A percentile compares a stretch with the other conserved stretches of the same genome.
These are phyloP conservation scores for Inga leiocalycina DNA, from an alignment of 306 rosid genomes.

Conservation along the genomic window DNA sequence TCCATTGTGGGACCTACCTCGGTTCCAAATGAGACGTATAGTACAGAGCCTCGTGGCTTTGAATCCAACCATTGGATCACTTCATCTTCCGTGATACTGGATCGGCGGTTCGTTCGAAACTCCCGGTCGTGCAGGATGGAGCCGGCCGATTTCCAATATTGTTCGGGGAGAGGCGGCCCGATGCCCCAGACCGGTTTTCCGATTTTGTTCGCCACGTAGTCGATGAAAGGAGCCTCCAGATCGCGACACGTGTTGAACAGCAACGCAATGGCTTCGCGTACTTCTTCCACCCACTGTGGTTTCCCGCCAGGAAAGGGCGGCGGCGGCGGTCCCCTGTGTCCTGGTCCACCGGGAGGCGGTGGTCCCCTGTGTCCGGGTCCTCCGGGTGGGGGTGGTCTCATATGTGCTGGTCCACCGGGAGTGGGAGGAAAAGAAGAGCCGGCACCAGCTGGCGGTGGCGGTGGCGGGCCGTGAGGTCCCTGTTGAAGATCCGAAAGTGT, in stretches of 20 bases:
- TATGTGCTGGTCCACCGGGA: background rate
- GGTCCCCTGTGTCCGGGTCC: background rate
- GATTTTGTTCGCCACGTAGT: constrained; percentile 35
- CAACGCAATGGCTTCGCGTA: constrained; percentile 26
- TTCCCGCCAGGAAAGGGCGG: constrained; percentile 38
- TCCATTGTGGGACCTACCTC: constrained; percentile 59
- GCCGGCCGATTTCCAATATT: constrained; percentile 59
- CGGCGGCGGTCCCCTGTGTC: constrained; percentile 27
- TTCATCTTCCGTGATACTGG: constrained; percentile 52
- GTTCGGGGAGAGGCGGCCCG: constrained; percentile 70
- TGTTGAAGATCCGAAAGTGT: constrained; percentile 40
- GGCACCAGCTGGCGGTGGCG: constrained; percentile 6
- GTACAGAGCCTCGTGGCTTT: constrained; percentile 50
- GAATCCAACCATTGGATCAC: constrained; percentile 62
- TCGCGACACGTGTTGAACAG: constrained; percentile 78
- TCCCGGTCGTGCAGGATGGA: constrained; percentile 47
- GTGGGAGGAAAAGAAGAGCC: background rate
- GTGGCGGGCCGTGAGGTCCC: constrained; percentile 25
- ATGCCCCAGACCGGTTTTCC: constrained; percentile 69
- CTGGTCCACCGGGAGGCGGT: background rate
- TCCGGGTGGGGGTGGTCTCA: background rate
- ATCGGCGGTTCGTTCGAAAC: constrained; percentile 39
- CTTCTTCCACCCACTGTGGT: constrained; percentile 52
- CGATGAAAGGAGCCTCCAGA: constrained; percentile 57
- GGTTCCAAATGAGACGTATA: constrained; percentile 60